Evolutionary conservation across 495 filamentous ascomycete species (phyloP), one percentile per base, ranked within the genome.

Genomic region (Hamigera avellanea): DNA sequence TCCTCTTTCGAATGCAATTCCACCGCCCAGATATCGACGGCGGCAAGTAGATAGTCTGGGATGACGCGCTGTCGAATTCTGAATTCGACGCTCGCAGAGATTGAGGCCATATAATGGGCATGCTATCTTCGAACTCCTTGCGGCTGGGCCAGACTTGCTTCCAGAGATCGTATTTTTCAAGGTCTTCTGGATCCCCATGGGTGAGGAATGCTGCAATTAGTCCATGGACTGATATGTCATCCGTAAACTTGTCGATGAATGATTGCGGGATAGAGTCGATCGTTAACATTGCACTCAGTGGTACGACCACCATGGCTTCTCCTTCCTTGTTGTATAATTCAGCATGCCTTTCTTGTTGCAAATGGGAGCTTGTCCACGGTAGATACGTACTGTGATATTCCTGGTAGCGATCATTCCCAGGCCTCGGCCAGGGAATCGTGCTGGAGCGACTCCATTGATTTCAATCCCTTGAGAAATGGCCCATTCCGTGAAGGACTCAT

Each of bases 341-440:
- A 31, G 14, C 16, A 36, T 37, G 14, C 50, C 46, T 29, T 50
- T 40, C 19, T 46, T 33, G 48, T 55, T 8, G 9, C 16, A 12
- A n/a, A n/a, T n/a, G n/a, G n/a, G n/a, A n/a, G n/a, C n/a, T n/a
- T n/a, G n/a, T n/a, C n/a, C n/a, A n/a, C n/a, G n/a, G 29, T 27
- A 23, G 4, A 23, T 23, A 30, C 30, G 39, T 59, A 85, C 84
- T 61, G 78, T 54, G 39, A 89, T 69, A 5, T 60, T 54, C 12
- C 68, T 67, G 2, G 73, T 76, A 2, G 84, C 79, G 26, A 85
- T 68, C 36, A 93, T 76, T 16, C 86, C 84, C 8, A 89, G 58
- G 6, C 86, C 85, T 16, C 78, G 66, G 1, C 76, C 76, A 7
- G 75, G 72, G 18, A 89, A 72, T 46, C 48, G 61, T 13, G 56